These are phyloP conservation scores for Fusarium sp. DNA, from an alignment of 2,329 filamentous ascomycete species.

Conservation along the genomic window DNA sequence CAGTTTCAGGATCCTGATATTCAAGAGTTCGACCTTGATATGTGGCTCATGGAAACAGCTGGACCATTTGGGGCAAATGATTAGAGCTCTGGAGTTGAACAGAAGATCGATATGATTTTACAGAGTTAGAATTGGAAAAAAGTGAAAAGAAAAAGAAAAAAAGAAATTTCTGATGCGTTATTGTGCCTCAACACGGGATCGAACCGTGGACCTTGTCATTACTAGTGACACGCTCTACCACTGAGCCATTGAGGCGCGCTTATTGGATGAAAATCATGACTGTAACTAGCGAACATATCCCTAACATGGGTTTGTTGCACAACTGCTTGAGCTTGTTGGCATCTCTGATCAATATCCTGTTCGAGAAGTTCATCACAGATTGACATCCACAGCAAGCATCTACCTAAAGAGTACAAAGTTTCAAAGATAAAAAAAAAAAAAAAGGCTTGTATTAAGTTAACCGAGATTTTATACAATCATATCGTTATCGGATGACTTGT, in stretches of 20 bases:
- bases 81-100: not conserved
- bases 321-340: too few species aligned
- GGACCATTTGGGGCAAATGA: not conserved
- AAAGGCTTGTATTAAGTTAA: accelerated
- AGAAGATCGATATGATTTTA: not conserved
- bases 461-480: too few species aligned
- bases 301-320: too few species aligned
- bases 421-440: too few species aligned
- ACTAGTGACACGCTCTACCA: conserved; percentile 33
- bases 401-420: too few species aligned
- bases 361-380: too few species aligned
- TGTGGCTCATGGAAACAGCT: conserved; percentile 26
- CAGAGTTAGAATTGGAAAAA: not conserved
- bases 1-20: conserved; percentile 7
- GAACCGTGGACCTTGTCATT: conserved; percentile 32
- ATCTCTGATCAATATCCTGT: too few species aligned
- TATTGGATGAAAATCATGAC: not conserved
- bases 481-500: not conserved
- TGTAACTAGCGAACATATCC: accelerated
- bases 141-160: accelerated
- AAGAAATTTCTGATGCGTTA: accelerated
- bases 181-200: conserved; percentile 20
- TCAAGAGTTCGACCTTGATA: conserved; percentile 23
- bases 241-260: conserved; percentile 23
- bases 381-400: too few species aligned